Base-by-base conservation (phyloP, 2,329 filamentous ascomycete genomes). In the Claviceps capensis region DNA sequence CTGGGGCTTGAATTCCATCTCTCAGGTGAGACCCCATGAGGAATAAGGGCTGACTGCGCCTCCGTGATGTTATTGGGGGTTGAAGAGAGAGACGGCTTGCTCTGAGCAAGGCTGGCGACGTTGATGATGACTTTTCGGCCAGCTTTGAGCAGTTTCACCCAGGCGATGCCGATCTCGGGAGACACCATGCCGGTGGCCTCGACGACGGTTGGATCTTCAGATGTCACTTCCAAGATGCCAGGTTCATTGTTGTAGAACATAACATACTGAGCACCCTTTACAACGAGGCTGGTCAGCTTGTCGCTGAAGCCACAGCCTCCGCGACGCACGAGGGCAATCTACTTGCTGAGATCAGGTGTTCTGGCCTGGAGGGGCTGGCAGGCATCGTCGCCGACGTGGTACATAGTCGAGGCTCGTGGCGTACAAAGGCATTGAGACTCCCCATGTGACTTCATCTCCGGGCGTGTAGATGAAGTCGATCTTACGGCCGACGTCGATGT, bases 21-120 rank as follows among this genome's bases (percentile, higher is more conserved):
- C 78, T 60, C 72, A 81, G 3, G 73, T 79, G 1, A 79, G 79
- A 13, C 79, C 79, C 79, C 78, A 83, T 2, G 73, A 75, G 30
- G 74, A 77, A 61, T 68, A 81, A 9, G 63, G 64, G 57, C 72
- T 78, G 30, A 75, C 60, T 45, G 70, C 74, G 4, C 78, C 79
- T 72, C 75, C 0, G 71, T 74, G 0, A 58, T 48, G 1, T 23
- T 23, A 6, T 23, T 23, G 37, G 30, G 4, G 62, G 61, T 53
- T 14, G 14, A n/a, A 19, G n/a, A 7, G 36, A 51, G 3, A 4
- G 6, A 8, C 1, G 23, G 1, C 11, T 23, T 47, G 36, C 22
- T 5, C 14, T 40, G 17, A 16, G 0, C 1, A 4, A 6, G 1
- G 22, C 5, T 19, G 19, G 1, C 5, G 13, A 51, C 16, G 16